Base-by-base conservation (phyloP, 768 basidiomycete genomes). In the Hirschioporus abietinus region DNA sequence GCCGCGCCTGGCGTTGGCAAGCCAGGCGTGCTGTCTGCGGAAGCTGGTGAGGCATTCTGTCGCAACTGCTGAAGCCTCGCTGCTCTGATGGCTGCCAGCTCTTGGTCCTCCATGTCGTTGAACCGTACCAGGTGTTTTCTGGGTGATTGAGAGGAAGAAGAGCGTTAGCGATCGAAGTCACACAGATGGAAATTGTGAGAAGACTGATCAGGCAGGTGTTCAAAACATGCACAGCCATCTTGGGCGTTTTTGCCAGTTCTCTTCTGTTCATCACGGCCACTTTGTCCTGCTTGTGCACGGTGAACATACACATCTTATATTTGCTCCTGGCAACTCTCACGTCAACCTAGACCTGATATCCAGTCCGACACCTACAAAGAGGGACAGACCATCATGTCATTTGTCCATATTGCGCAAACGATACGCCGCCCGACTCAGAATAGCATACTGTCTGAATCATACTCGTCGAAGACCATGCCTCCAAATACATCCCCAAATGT, bases 51-150 rank as follows among this genome's bases (percentile, higher is more conserved):
- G 18, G 58, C 64, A 59, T 63, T 66, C 64, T 74, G 71, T 66
- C 81, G 77, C 10, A 81, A 73, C 67, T 83, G 80, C 23, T 75
- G 76, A 69, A 80, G 74, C 57, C 80, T 72, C n/a, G 80, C 80
- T 8, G 80, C 80, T 35, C 81, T 78, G 66, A 82, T 79, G 0
- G 80, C 80, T 18, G 78, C 79, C 66, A 82, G 76, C 71, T 82
- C 80, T 7, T 77, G 68, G 70, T 81, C 80, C 10, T 72, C 75
- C 68, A 70, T 70, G 9, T 61, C 18, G 30, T 15, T 3, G 5
- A 3, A 52, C 2, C 20, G 20, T 15, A 15, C 30, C 30, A 52
- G 12, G 2, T 3, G 42, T 52, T 52, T 36, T 52, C 30, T 8
- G 30, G 8, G 8, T 30, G 8, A 20, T 52, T 52, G 12, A 52